A percentile compares a stretch with the other conserved stretches of the same genome.
These are phyloP conservation scores for Podospora pseudocomata DNA, from an alignment of 495 filamentous ascomycete genomes.

Conservation along the genomic window DNA sequence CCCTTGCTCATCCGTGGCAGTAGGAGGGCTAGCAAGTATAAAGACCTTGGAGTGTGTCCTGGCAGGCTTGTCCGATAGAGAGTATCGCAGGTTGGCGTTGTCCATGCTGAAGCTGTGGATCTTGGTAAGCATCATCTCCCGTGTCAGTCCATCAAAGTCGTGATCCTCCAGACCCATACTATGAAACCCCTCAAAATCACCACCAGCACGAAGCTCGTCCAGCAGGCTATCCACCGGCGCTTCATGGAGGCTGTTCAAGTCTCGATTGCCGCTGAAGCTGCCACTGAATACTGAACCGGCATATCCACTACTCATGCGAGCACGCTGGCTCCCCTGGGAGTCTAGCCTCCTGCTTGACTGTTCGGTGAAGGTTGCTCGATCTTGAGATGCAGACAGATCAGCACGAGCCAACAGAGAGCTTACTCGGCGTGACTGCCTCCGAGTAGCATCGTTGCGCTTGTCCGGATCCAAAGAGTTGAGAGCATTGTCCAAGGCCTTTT, in stretches of 20 bases:
- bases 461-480: constrained; percentile 72
- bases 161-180: constrained; percentile 69
- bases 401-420: constrained; percentile 91
- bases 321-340: constrained; percentile 69
- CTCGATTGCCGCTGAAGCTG: constrained; percentile 34
- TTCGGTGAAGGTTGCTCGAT: constrained; percentile 70
- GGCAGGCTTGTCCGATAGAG: constrained; percentile 45
- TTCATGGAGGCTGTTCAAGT: constrained; percentile 54
- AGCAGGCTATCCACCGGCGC: constrained; percentile 67
- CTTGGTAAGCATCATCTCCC: constrained; percentile 70
- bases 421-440: constrained; percentile 77
- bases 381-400: constrained; percentile 74
- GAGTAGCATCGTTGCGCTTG: constrained; percentile 58
- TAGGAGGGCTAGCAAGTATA: constrained; percentile 57
- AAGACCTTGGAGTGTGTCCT: constrained; percentile 58
- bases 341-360: constrained; percentile 59
- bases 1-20: constrained; percentile 47
- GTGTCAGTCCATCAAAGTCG: constrained; percentile 62
- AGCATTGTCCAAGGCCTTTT: constrained; percentile 55
- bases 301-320: constrained; percentile 57
- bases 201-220: constrained; percentile 60
- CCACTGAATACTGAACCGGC: constrained; percentile 34
- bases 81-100: constrained; percentile 56
- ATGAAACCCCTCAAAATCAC: constrained; percentile 64
- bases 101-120: constrained; percentile 66